Conservation (phyloP, 257 asterid species). For the Nicotiana tabacum region DNA sequence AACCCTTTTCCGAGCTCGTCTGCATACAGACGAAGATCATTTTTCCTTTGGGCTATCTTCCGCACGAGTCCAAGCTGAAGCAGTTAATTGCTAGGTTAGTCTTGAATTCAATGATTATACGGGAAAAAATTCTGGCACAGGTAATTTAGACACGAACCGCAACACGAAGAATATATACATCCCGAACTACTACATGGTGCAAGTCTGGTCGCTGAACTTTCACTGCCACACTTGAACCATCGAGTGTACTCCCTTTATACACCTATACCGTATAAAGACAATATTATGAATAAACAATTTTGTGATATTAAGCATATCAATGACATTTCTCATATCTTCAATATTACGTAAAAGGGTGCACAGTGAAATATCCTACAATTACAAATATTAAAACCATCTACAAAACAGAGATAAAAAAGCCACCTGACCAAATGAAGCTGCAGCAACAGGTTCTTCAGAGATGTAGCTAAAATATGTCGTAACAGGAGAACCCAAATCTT, state of each 20-base stretch:
- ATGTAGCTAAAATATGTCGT: conserved; percentile 55
- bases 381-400: neutral
- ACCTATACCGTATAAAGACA: conserved; percentile 40
- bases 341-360: neutral
- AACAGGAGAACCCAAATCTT: conserved; percentile 77
- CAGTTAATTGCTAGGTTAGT: conserved; percentile 22
- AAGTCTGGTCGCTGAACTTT: conserved; percentile 97
- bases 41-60: conserved; percentile 78
- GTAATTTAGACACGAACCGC: conserved; percentile 64
- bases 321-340: neutral
- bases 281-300: conserved; percentile 1
- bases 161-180: conserved; percentile 79
- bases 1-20: conserved; percentile 98
- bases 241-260: conserved; percentile 72
- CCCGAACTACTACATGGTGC: conserved; percentile 73
- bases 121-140: conserved; percentile 2
- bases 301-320: neutral
- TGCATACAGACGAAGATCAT: conserved; percentile 79
- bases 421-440: conserved; percentile 99
- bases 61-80: conserved; percentile 84
- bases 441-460: conserved; percentile 95
- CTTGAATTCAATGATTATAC: conserved; percentile 17
- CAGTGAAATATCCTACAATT: conserved; percentile 16
- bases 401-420: neutral
- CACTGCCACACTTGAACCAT: conserved; percentile 85